These are phyloP conservation scores for Cryomyces minteri DNA, from an alignment of 495 filamentous ascomycete genomes.

Conservation along the genomic window DNA sequence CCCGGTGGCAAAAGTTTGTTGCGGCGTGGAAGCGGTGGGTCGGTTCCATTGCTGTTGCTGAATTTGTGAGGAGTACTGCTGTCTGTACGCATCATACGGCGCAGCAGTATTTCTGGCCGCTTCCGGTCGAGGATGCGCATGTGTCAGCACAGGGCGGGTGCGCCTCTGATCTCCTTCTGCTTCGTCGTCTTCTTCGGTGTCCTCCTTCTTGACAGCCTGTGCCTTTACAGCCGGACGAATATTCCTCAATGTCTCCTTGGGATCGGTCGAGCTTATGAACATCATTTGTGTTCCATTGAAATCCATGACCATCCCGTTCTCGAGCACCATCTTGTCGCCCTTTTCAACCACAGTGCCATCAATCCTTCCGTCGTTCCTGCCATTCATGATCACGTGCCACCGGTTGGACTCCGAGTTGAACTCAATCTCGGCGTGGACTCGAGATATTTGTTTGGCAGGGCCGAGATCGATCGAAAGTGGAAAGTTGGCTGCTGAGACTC, in stretches of 20 bases:
- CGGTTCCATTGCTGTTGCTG: not conserved
- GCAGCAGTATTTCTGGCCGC: not conserved
- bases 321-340: constrained; percentile 42
- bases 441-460: constrained; percentile 79
- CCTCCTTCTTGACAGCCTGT: not conserved
- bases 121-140: not conserved
- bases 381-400: constrained; percentile 77
- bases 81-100: too few relatives aligned
- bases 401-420: constrained; percentile 45
- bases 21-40: not conserved
- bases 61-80: too few relatives aligned
- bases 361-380: constrained; percentile 74
- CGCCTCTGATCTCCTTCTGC: constrained; percentile 4
- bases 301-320: constrained; percentile 75
- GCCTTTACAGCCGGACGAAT: not conserved
- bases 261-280: constrained; percentile 57
- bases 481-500: constrained; percentile 21
- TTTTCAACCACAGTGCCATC: constrained; percentile 51
- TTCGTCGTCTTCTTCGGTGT: constrained; percentile 12
- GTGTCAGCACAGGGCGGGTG: not conserved
- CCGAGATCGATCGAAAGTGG: constrained; percentile 81
- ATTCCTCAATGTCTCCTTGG: constrained; percentile 14
- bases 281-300: constrained; percentile 92
- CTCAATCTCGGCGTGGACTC: constrained; percentile 69
- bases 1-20: constrained; percentile 8